A percentile compares a stretch with the other conserved stretches of the same genome.
These are phyloP conservation scores for Debaryomyces fabryi DNA, from an alignment of 1,139 yeast genomes.

Conservation along the genomic window DNA sequence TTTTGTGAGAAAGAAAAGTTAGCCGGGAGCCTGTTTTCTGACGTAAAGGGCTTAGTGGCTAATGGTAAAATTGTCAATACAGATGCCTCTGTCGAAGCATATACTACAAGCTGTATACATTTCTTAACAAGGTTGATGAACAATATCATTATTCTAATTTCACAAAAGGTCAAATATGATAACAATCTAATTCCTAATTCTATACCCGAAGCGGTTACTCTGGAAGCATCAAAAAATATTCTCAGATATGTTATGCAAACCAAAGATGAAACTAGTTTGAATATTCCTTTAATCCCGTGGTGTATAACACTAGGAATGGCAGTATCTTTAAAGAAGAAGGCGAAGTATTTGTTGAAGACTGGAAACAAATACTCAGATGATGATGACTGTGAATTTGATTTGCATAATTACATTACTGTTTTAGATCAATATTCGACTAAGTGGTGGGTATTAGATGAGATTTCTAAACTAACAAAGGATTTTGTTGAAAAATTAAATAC, in stretches of 20 bases:
- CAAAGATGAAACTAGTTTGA: constrained; percentile 22
- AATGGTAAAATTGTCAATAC: background rate
- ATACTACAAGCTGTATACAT: constrained; percentile 12
- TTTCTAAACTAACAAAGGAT: constrained; percentile 26
- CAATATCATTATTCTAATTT: constrained; percentile 28
- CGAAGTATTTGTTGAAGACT: constrained; percentile 12
- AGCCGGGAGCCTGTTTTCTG: background rate
- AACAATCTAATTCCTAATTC: constrained; percentile 25
- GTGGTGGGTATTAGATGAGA: constrained; percentile 38
- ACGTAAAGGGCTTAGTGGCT: background rate
- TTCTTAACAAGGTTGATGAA: constrained; percentile 31
- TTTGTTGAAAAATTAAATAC: constrained; percentile 22
- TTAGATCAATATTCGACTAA: constrained; percentile 25
- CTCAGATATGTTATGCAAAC: constrained; percentile 27
- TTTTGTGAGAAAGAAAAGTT: constrained; percentile 25
- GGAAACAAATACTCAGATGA: constrained; percentile 5
- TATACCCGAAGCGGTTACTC: constrained; percentile 26
- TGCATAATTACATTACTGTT: constrained; percentile 24
- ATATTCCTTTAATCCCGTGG: constrained; percentile 35
- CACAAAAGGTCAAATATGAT: constrained; percentile 33
- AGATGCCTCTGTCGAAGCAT: constrained; percentile 8
- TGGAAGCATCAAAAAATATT: constrained; percentile 30
- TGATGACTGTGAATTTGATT: constrained; percentile 12
- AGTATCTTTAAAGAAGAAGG: constrained; percentile 16
- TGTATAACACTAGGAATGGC: constrained; percentile 25